Base-by-base conservation (phyloP, 371 early-diverging fungal species). In the Lichtheimia hyalospora region DNA sequence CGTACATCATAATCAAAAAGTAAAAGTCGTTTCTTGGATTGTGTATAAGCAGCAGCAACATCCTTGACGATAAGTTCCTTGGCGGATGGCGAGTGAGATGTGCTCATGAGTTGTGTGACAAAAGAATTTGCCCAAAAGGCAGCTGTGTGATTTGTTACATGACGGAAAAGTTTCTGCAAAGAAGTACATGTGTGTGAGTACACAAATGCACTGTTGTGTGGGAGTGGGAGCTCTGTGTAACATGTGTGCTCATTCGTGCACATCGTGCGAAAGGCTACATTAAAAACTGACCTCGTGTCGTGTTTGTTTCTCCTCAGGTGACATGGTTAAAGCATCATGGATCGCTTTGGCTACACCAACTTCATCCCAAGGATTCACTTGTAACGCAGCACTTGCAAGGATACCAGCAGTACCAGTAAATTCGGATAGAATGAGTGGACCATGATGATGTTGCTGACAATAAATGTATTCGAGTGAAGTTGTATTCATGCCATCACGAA, bases 401-500 rank as follows among this genome's bases (percentile, higher is more conserved):
- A 94, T 89, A 3, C 96, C 95, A 6, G 97, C 94, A 1, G 99
- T 95, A 14, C 99, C 99, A 18, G 98, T 96, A 73, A 98, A 92
- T 71, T 99, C 98, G 57, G 94, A 93, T 51, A 99, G 79, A 18
- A 99, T 94, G 42, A 99, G 81, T n/a, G 95, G 92, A 0, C 95
- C 94, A 52, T 87, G 82, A 49, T 88, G 80, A 42, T 93, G 91
- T 51, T 94, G 91, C 70, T 99, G 98, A 79, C 97, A 99, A 49
- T 98, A 85, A 44, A 98, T 88, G 75, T 93, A 99, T 72, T 99
- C 99, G 54, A 98, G 92, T 40, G 94, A 92, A 1, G 98, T 99
- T 8, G 99, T 93, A 79, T 99, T 99, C 99, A 99, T 99, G 52
- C 99, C 99, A 76, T 99, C 99, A n/a, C 98, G 85, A 13, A 99